Base-by-base conservation (phyloP, 2,329 filamentous ascomycete genomes). In the Penicillium sp. region DNA sequence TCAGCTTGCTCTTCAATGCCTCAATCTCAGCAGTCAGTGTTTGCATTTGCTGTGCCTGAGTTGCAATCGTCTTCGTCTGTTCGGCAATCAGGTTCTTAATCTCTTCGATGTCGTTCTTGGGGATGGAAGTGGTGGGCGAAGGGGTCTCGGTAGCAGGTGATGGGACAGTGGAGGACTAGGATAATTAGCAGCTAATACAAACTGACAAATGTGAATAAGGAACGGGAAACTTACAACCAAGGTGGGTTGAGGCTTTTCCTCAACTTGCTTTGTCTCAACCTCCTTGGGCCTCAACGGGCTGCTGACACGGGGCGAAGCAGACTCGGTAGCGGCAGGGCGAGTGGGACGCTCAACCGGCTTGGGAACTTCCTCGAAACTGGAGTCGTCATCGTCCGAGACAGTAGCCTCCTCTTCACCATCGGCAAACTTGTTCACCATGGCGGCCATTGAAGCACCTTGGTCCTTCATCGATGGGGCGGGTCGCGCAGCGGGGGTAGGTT, bases 401-500 rank as follows among this genome's bases (percentile, higher is more conserved):
- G 79, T 78, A 2, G 78, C 76, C 0, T 85, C 83, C n/a, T 84
- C 84, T 11, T 86, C 82, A 7, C 87, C 84, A 71, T 96, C 92
- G 66, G 91, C 88, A 76, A 90, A 97, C 75, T 90, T 96, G 73
- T 84, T 87, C 10, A 92, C 92, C 81, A 94, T 88, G 54, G 86
- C 86, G 21, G 91, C 85, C 76, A 97, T 94, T 13, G 91, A 95
- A 29, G 84, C 84, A 73, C 94, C 92, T 78, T 96, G 93, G 61
- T 95, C 90, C 61, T 87, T 88, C 77, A 95, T 84, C 1, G 85
- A 87, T 11, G 87, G 87, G 36, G 89, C 86, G 25, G 84, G 82
- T 23, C 78, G 79, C 40, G 69, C 65, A 3, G 74, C 64, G 8
- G 73, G 65, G 5, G 72, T 70, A 7, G 75, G 71, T 53, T 72